Conservation (phyloP, 495 filamentous ascomycete species). For the Hypoxylon rickii region DNA sequence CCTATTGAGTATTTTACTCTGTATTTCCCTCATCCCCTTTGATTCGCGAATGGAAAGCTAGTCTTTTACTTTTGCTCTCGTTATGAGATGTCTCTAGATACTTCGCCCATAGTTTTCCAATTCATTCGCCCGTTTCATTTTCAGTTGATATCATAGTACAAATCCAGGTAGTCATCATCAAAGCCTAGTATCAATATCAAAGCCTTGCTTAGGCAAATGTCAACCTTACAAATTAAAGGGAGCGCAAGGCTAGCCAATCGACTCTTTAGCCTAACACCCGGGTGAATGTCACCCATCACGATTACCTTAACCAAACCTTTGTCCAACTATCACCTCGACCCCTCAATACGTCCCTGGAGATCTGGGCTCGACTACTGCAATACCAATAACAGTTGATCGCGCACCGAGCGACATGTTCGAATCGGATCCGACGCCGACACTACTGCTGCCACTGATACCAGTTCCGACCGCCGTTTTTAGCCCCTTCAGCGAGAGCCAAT, state of each 20-base stretch:
- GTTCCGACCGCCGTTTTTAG: not conserved
- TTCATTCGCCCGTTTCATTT: too few relatives aligned
- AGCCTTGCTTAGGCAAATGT: not conserved
- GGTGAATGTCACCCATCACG: slow-evolving; percentile 5
- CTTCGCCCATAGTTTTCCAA: too few relatives aligned
- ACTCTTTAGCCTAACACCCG: not conserved
- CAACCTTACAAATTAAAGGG: not conserved
- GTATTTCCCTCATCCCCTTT: too few relatives aligned
- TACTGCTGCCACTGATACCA: too few relatives aligned
- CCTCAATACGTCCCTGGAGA: not conserved
- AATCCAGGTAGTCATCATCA: too few relatives aligned
- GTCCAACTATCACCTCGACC: not conserved
- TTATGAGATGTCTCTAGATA: not conserved
- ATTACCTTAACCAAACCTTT: slow-evolving; percentile 3
- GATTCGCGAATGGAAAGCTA: too few relatives aligned
- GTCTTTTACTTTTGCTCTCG: not conserved
- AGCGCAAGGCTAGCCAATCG: not conserved
- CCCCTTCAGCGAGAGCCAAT: not conserved
- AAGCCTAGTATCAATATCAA: too few relatives aligned
- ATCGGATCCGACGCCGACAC: not conserved
- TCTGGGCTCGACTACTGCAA: not conserved
- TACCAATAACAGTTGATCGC: not conserved
- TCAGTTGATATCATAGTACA: too few relatives aligned
- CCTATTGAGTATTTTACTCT: not conserved
- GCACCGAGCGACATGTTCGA: not conserved